A percentile compares a stretch with the other conserved stretches of the same genome.
Conservation (phyloP, 2,329 filamentous ascomycete genomes). For the Calonectria pteridis region DNA sequence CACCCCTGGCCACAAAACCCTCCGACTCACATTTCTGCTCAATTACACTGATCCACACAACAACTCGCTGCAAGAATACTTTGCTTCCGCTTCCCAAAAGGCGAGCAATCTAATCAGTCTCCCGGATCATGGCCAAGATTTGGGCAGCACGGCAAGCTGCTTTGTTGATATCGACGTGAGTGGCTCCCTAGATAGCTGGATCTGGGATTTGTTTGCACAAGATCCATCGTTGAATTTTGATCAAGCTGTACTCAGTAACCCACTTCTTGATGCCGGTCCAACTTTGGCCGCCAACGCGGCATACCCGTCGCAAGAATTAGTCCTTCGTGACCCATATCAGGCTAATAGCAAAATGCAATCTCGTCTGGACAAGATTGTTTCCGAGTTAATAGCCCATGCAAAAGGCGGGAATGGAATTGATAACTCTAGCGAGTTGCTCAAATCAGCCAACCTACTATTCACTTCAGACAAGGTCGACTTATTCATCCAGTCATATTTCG, state of each 20-base stretch:
- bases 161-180: background rate
- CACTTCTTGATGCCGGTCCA: background rate
- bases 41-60: constrained; percentile 2
- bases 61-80: background rate
- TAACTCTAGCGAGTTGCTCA: background rate
- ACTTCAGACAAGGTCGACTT: background rate
- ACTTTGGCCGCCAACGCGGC: too few relatives aligned
- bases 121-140: background rate
- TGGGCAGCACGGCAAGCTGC: background rate
- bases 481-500: background rate
- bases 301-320: background rate
- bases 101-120: background rate
- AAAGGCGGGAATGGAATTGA: background rate
- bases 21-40: background rate
- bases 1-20: background rate
- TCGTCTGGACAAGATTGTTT: background rate
- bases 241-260: background rate
- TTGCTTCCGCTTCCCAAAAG: background rate
- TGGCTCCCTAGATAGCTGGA: background rate
- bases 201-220: background rate
- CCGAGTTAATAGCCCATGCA: background rate
- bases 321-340: background rate
- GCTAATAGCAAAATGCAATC: background rate
- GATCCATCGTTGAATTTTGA: background rate
- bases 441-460: background rate